Conservation (phyloP, 2,329 filamentous ascomycete genomes). For the Aspergillus ruber region DNA sequence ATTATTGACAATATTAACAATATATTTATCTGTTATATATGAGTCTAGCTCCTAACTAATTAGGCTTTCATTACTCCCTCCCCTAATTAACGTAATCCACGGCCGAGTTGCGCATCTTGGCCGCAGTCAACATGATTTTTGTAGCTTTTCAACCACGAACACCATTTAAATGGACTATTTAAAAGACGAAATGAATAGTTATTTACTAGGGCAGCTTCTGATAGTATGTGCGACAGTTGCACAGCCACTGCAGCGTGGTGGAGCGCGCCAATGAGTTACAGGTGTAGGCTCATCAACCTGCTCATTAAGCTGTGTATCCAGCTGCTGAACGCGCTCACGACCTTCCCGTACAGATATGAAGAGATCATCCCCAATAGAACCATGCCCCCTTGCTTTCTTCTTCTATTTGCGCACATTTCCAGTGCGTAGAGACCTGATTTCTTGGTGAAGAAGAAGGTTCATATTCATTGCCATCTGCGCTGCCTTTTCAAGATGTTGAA, state of each 20-base stretch:
- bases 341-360: no score
- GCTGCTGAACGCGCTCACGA: background rate
- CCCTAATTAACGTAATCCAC: constrained; percentile 1
- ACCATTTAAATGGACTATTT: background rate
- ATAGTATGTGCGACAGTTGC: constrained; percentile 1
- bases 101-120: background rate
- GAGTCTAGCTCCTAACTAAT: no score
- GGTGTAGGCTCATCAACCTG: background rate
- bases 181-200: background rate
- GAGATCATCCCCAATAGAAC: background rate
- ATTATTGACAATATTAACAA: no score
- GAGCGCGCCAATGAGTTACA: no score
- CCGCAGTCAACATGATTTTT: background rate
- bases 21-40: no score
- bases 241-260: background rate
- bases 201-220: constrained; percentile 4
- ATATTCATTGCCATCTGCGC: no score
- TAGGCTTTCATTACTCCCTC: no score
- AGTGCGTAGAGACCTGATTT: background rate
- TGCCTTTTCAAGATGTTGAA: constrained; percentile 5
- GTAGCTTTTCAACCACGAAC: constrained; percentile 2
- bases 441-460: no score
- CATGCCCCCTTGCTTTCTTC: background rate
- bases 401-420: constrained; percentile 1
- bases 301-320: background rate